Evolutionary conservation across 2,329 filamentous ascomycete genomes (phyloP).

Genomic region (Venturia effusa): DNA sequence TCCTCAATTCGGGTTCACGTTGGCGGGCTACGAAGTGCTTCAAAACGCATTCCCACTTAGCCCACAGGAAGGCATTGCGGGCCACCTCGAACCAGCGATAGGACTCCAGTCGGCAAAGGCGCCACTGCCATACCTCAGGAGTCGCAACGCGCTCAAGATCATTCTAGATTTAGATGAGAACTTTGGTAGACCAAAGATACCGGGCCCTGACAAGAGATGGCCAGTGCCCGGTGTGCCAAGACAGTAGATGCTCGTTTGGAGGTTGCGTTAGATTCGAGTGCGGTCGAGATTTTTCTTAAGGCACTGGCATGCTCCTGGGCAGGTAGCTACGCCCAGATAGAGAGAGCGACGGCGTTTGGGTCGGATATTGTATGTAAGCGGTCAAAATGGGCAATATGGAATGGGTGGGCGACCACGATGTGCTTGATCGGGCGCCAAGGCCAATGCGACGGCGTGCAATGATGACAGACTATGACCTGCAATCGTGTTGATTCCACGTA

Average conservation of each 20-base stretch:
- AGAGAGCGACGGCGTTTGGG: neutral
- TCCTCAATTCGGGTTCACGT: conserved; percentile 94
- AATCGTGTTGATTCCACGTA: neutral
- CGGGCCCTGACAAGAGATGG: conserved; percentile 16
- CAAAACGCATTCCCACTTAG: conserved; percentile 61
- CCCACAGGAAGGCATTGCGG: conserved; percentile 29
- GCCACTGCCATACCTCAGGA: conserved; percentile 56
- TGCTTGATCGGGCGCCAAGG: neutral
- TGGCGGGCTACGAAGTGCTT: conserved; percentile 88
- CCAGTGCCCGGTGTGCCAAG: neutral
- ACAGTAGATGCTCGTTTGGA: neutral
- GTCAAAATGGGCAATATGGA: neutral
- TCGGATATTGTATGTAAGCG: neutral
- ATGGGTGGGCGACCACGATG: neutral
- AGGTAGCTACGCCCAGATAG: neutral
- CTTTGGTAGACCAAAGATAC: conserved; percentile 65
- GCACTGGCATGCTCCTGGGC: neutral
- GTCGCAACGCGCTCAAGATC: conserved; percentile 87
- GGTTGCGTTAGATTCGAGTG: neutral
- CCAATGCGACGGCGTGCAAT: neutral
- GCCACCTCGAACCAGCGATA: conserved; percentile 52
- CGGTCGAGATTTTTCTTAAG: neutral
- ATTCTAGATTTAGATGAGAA: conserved; percentile 90
- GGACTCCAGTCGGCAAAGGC: conserved; percentile 53
- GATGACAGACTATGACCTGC: neutral